Conservation (phyloP, 441 rosid species). For the Erodium chrysanthum region DNA sequence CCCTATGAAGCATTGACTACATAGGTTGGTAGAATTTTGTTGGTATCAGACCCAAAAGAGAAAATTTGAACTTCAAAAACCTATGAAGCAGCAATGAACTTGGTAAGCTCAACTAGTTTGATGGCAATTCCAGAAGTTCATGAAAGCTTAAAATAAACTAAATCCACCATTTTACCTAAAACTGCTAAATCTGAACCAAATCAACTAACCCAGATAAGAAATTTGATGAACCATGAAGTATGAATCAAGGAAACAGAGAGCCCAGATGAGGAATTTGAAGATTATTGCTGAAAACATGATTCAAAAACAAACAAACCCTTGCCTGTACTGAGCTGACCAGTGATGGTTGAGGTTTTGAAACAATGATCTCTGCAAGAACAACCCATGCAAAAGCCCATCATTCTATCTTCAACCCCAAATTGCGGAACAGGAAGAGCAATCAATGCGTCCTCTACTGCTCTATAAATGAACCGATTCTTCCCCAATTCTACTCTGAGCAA, state of each 20-base stretch:
- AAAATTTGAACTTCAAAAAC: not conserved
- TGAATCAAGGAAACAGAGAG: not conserved
- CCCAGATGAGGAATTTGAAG: not conserved
- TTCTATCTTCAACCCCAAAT: not conserved
- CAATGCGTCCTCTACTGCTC: not conserved
- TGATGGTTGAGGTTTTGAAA: not conserved
- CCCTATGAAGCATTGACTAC: not conserved
- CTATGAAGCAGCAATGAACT: not conserved
- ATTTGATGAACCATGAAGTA: not conserved
- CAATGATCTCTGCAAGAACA: not conserved
- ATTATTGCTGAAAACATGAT: not conserved
- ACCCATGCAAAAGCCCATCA: not conserved
- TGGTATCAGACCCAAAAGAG: not conserved
- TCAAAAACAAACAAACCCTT: not conserved
- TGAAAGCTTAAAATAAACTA: too few relatives aligned
- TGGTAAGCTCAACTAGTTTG: not conserved
- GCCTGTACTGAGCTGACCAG: constrained; percentile 4
- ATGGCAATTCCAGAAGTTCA: not conserved
- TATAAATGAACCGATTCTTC: not conserved
- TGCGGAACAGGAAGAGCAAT: not conserved
- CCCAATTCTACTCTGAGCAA: not conserved
- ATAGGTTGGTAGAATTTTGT: not conserved
- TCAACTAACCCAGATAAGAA: not conserved
- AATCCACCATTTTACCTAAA: not conserved
- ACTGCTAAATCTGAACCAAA: not conserved